Base-by-base conservation (phyloP, 2,329 filamentous ascomycete genomes). In the Arachnomyces sp. region DNA sequence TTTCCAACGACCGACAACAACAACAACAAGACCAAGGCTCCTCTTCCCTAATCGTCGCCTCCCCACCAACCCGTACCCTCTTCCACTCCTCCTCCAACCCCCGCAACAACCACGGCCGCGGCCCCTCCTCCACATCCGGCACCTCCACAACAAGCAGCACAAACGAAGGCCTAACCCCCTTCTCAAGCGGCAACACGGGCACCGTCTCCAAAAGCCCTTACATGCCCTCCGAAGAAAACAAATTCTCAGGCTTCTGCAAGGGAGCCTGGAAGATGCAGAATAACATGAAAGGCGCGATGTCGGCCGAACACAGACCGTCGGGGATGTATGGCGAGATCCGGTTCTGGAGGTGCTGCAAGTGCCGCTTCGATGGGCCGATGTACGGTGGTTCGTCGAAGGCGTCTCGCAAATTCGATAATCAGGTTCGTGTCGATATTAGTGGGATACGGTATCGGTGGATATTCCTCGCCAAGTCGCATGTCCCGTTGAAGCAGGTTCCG, bases 391-490 rank as follows among this genome's bases (percentile, higher is more conserved):
- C 44, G n/a, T 35, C 42, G 35, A 48, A 51, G 31, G 44, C 49
- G 9, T 43, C 49, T 12, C 48, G 42, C 31, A 43, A 43, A 14
- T 61, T 56, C 34, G 61, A 66, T 42, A 51, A 48, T 5, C 44
- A 43, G 3, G 47, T 64, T 1, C 52, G 56, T 35, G 46, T 25
- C 9, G 20, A 25, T 25, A 25, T 25, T 2, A 54, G 57, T 8
- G 64, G 66, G 0, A 52, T 72, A 6, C 59, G 60, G 11, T 68
- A 66, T 43, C 64, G 67, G 8, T 72, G 67, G 65, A 48, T 55
- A 5, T 72, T 72, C 42, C 55, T 72, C 2, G 68, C 68, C 7
- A 70, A 71, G 46, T 62, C 55, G 14, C 68, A 72, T 49, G 57
- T 69, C 8, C 43, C 58, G 2, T 50, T 60, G 41, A 61, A 59